Base-by-base conservation (phyloP, 2,329 filamentous ascomycete genomes). In the Penicillium sp. region DNA sequence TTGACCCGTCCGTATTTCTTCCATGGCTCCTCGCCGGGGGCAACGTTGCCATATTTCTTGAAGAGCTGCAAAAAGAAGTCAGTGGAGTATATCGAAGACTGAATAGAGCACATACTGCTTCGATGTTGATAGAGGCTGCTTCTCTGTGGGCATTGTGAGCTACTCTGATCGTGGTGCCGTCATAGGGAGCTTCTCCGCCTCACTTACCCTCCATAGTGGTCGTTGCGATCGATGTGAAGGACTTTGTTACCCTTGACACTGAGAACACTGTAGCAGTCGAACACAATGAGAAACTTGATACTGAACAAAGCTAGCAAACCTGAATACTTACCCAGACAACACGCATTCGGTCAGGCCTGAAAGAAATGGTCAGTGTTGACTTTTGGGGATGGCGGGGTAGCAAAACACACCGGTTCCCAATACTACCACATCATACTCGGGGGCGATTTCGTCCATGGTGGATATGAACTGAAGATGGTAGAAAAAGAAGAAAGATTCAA, bases 201-300 rank as follows among this genome's bases (percentile, higher is more conserved):
- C 39, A 82, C 89, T 70, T 80, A 96, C 92, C 91, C 94, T 84
- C 94, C 94, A 72, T 97, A 97, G 81, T 97, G 92, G 75, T 96
- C 91, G 75, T 97, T 97, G 73, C 92, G 88, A 79, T 97, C 94
- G 75, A 99, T 96, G 81, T 99, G 94, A 63, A 99, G 84, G 71
- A 99, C 94, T 82, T 97, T 97, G 83, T 96, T 93, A 76, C 93
- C 93, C 83, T 97, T 97, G 70, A 97, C 93, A 80, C 91, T 96
- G 73, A 97, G 81, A 59, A 99, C 92, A 77, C 92, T 91, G 68
- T 57, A 62, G 47, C 45, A 14, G 51, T 47, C 47, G 14, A 54
- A 14, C 13, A 62, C 64, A 54, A 68, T 66, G 47, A 64, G 44
- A 43, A 42, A 59, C 19, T 13, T 10, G 2, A n/a, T 1, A 16